These are phyloP conservation scores for Phytophthora pseudosyringae DNA, from an alignment of 352 stramenopile species.

Conservation along the genomic window DNA sequence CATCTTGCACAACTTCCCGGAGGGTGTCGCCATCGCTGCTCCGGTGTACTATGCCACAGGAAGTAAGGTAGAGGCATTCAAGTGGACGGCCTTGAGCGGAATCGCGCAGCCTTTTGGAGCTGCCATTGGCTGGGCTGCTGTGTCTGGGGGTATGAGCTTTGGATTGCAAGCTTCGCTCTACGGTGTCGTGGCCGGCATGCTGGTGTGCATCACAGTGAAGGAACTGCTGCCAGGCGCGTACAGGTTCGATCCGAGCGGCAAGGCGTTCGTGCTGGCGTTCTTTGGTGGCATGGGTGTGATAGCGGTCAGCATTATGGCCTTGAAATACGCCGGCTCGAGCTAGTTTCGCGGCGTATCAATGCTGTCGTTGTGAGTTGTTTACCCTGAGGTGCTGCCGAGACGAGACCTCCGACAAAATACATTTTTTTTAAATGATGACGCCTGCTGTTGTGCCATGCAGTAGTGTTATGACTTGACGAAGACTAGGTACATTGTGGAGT, in stretches of 20 bases:
- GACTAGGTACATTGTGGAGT: too few relatives aligned
- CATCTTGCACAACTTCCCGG: slow-evolving; percentile 97
- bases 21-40: slow-evolving; percentile 95
- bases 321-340: slow-evolving; percentile 74
- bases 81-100: slow-evolving; percentile 90
- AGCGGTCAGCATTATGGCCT: slow-evolving; percentile 87
- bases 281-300: slow-evolving; percentile 91
- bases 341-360: slow-evolving; percentile 19
- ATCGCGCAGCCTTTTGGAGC: slow-evolving; percentile 93
- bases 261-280: slow-evolving; percentile 86
- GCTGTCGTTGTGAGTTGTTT: not conserved
- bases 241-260: slow-evolving; percentile 89
- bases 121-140: slow-evolving; percentile 68
- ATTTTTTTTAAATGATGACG: too few relatives aligned
- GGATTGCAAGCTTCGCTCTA: slow-evolving; percentile 91
- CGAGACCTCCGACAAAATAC: too few relatives aligned
- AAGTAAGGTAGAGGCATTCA: slow-evolving; percentile 91
- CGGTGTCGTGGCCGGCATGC: slow-evolving; percentile 93
- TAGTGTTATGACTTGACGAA: too few relatives aligned
- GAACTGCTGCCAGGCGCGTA: slow-evolving; percentile 93
- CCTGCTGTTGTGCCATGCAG: too few relatives aligned
- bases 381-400: too few relatives aligned
- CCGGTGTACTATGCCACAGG: slow-evolving; percentile 97
- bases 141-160: slow-evolving; percentile 60
- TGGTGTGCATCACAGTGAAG: slow-evolving; percentile 91